phyloP scores from a whole-genome alignment of 2,329 filamentous ascomycete species.

The Epichloe baconii region DNA sequence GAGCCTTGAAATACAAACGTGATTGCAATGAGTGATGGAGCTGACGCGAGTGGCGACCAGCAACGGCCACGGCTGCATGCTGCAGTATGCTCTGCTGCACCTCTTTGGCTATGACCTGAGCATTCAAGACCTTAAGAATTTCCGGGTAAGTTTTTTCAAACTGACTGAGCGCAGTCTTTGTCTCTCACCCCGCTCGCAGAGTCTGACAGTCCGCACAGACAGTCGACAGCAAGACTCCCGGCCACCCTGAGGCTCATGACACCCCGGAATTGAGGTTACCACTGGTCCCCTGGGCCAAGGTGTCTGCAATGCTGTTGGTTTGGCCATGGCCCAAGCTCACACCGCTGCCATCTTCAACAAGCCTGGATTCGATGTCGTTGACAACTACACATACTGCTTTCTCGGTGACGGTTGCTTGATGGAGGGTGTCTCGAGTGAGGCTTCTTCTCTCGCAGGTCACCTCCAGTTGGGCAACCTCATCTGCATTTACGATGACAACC shows the following conservation, averaged over 20 bases:
- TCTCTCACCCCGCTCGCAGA: not conserved
- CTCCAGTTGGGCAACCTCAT: conserved; percentile 97
- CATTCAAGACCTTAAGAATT: conserved; percentile 87
- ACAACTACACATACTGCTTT: conserved; percentile 96
- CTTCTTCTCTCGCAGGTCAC: conserved; percentile 84
- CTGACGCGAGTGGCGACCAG: conserved; percentile 30
- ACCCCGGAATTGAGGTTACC: conserved; percentile 94
- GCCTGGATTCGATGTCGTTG: conserved; percentile 76
- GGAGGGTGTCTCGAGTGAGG: conserved; percentile 94
- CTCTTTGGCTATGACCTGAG: conserved; percentile 80
- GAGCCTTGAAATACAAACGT: not conserved
- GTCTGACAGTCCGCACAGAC: conserved; percentile 19
- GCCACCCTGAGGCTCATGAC: conserved; percentile 93
- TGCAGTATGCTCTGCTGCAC: conserved; percentile 96
- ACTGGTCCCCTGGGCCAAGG: conserved; percentile 96
- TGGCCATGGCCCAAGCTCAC: conserved; percentile 92
- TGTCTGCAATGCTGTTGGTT: conserved; percentile 93
- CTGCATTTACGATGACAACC: conserved; percentile 95
- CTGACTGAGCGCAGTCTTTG: not conserved
- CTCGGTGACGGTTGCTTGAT: conserved; percentile 97
- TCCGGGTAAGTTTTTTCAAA: conserved; percentile 59
- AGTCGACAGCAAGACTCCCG: conserved; percentile 68
- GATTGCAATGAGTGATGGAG: not conserved
- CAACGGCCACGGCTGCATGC: conserved; percentile 98
- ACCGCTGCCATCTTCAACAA: conserved; percentile 91